phyloP scores from a whole-genome alignment of 2,329 filamentous ascomycete species.

The Ceratocystis cacaofunesta region DNA sequence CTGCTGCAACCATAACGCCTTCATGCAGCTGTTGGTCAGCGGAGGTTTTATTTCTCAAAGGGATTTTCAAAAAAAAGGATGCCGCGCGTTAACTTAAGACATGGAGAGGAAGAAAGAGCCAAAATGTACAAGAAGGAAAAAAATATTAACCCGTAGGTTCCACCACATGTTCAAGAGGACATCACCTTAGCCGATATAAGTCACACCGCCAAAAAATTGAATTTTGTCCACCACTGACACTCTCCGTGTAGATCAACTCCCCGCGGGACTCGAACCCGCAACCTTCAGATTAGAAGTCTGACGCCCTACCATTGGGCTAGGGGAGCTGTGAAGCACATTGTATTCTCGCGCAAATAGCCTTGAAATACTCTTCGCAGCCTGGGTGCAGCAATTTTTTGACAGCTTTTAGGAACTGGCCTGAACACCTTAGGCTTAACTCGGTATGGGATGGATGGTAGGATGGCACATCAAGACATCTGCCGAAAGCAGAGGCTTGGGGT shows the following conservation, averaged over 20 bases:
- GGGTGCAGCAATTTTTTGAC: background rate
- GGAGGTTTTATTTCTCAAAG: background rate
- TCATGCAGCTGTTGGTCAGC: no score
- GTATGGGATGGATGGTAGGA: no score
- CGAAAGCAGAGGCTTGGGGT: no score
- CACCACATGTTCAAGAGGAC: no score
- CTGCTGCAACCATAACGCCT: no score
- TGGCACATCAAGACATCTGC: no score
- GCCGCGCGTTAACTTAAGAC: constrained; percentile 1
- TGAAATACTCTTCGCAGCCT: background rate
- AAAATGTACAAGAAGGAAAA: background rate
- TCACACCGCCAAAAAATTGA: background rate
- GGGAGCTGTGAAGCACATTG: constrained; percentile 6
- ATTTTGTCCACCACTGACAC: background rate
- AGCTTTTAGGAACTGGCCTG: background rate
- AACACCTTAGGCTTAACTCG: background rate
- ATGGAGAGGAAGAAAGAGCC: background rate
- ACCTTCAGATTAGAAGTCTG: constrained; percentile 18
- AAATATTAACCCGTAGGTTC: no score
- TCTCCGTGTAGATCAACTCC: background rate
- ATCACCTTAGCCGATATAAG: background rate
- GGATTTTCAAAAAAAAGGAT: background rate
- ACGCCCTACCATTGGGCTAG: constrained; percentile 18
- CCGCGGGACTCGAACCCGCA: constrained; percentile 18
- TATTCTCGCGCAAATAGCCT: rapidly evolving